Evolutionary conservation across 225 moss, liverwort and hornwort genomes (phyloP), one percentile per base, ranked within the genome.

Genomic region (Marchantia paleacea): DNA sequence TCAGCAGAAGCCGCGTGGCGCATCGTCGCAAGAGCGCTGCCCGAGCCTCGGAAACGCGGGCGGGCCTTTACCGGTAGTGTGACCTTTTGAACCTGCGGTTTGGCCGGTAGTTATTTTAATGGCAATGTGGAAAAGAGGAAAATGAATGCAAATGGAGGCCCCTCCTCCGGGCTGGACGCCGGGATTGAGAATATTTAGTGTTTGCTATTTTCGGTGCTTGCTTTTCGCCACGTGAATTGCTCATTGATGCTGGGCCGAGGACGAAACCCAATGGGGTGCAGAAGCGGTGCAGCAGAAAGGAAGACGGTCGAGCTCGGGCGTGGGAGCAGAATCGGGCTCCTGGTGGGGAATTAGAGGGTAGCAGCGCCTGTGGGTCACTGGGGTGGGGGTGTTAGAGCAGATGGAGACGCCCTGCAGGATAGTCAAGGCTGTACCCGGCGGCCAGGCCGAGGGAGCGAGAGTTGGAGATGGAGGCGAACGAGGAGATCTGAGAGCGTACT

Each of bases 171-270:
- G 22, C 24, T 24, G n/a, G 22, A n/a, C 62, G 62, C 62, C 62
- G 62, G 68, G 8, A 14, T 68, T 14, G 30, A 31, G 6, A 68
- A 24, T 68, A 68, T 68, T 68, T 68, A 29, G 68, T 31, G 68
- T 30, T 2, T 68, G 29, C 68, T 72, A 72, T 72, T 52, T 71
- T 49, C 50, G 72, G 22, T 72, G 50, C 18, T n/a, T 49, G 72
- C 22, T 24, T 72, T 72, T 22, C 48, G 72, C 72, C 72, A 72
- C 72, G 72, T 51, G 72, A 72, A 72, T 72, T 72, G 50, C 72
- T 72, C 72, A 72, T 72, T 10, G 72, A 49, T 49, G 29, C 50
- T 31, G 49, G 48, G n/a, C 69, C 31, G 15, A 69, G 69, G 30
- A 2, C 39, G 39, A 39, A 15, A 3, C 60, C 60, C 60, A 61